Base-by-base conservation (phyloP, 1,284 basidiomycete genomes). In the Cutaneotrichosporon cutaneum region DNA sequence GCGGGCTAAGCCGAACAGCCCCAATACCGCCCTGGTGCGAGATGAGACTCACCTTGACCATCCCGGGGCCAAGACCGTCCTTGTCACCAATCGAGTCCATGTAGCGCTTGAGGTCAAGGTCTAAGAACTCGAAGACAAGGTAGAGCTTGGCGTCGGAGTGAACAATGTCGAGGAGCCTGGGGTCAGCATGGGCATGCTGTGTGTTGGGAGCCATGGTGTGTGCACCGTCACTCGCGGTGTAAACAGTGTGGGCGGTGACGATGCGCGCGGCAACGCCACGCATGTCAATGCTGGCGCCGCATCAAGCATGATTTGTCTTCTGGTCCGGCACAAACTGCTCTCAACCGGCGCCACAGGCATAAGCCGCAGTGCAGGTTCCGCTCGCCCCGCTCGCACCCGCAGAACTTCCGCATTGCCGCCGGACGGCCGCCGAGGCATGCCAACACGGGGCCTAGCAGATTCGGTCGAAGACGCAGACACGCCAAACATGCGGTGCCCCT, bases 31-130 rank as follows among this genome's bases (percentile, higher is more conserved):
- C 30, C 51, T 30, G 14, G 22, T 26, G 45, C 54, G 57, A 22
- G 21, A 47, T 30, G 16, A 45, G 24, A 96, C 98, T 74, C 88
- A 94, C 78, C 68, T 93, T 89, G 66, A 98, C 94, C n/a, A 92
- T 94, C 62, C 85, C 84, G 1, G 93, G 90, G 61, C 95, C 92
- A 48, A 99, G 86, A 11, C 96, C 94, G 61, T 95, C 94, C 62
- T 92, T 88, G 68, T 97, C 92, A 56, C 96, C 96, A 70, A 98
- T 90, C 36, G 92, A 89, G 80, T 99, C 96, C 96, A 99, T 99
- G 81, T 98, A 99, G 77, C 94, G 94, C 81, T 99, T 99, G 60
- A 99, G 84, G 80, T 99, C 96, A 78, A 94, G 90, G 75, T 99
- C 96, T 81, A 96, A 96, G 77, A 88, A 99, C 80, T 99, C 96